Conservation (phyloP, 2,329 filamentous ascomycete genomes). For the Trichophaea hybrida region DNA sequence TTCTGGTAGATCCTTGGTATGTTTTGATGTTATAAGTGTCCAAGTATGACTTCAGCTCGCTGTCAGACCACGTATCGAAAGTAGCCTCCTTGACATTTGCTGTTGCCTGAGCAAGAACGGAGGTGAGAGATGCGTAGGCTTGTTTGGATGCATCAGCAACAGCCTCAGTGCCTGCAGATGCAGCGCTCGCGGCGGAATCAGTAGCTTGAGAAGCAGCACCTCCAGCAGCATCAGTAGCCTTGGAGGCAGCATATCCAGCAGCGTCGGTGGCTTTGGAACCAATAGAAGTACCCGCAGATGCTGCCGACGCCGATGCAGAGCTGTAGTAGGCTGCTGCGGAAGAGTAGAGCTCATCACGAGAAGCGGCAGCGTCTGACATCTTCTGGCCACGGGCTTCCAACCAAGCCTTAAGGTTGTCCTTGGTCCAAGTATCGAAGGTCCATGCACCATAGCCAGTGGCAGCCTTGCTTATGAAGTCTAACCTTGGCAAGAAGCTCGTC, state of each 20-base stretch:
- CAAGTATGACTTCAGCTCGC: constrained; percentile 63
- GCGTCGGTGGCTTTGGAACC: constrained; percentile 3
- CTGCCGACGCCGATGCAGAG: constrained; percentile 38
- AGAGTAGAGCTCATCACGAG: constrained; percentile 57
- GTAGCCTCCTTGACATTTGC: constrained; percentile 47
- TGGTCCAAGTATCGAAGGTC: constrained; percentile 66
- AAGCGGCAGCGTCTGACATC: constrained; percentile 46
- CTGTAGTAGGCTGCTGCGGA: constrained; percentile 48
- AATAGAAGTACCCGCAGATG: constrained; percentile 10
- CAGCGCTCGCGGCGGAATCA: constrained; percentile 6
- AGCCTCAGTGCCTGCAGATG: constrained; percentile 15
- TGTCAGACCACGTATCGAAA: constrained; percentile 60
- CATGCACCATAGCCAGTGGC: constrained; percentile 53
- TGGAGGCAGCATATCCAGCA: constrained; percentile 5
- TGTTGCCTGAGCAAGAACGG: constrained; percentile 52
- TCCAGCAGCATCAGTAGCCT: neutral
- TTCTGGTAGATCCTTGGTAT: constrained; percentile 52
- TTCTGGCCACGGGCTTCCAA: constrained; percentile 38
- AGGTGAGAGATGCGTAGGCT: constrained; percentile 53
- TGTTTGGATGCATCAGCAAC: constrained; percentile 37
- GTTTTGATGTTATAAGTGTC: constrained; percentile 60
- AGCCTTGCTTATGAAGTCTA: constrained; percentile 56
- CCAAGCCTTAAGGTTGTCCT: constrained; percentile 52
- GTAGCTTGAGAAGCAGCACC: constrained; percentile 5
- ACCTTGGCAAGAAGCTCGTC: constrained; percentile 62